Percentiles rank a stretch among this genome's conserved stretches.
phyloP scores from a whole-genome alignment of 2,329 filamentous ascomycete genomes.

The Trichoderma sp. region DNA sequence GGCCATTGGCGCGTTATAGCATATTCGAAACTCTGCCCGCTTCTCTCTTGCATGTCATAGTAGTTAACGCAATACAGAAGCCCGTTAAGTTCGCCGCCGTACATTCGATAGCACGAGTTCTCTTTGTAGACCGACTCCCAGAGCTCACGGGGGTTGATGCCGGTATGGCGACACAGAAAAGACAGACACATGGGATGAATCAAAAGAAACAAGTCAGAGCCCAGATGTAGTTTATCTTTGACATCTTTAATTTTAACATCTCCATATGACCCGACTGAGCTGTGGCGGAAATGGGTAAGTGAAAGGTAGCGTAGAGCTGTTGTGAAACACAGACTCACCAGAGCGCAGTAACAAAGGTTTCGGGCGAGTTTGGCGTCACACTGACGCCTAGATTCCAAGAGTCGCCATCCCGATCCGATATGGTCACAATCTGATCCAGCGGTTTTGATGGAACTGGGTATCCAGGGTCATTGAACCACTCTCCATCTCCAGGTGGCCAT shows the following conservation, averaged over 20 bases:
- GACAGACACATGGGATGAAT: background rate
- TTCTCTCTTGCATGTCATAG: background rate
- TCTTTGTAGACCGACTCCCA: background rate
- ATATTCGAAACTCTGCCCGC: background rate
- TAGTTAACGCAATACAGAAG: constrained; percentile 2
- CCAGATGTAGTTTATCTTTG: background rate
- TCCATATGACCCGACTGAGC: background rate
- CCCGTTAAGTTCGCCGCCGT: background rate
- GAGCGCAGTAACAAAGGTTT: background rate
- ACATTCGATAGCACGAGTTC: background rate
- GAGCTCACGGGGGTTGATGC: background rate
- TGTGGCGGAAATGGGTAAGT: background rate
- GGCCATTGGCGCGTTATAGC: background rate
- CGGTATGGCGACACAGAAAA: background rate
- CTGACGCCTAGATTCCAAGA: background rate
- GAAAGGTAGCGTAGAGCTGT: background rate
- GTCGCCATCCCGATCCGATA: background rate
- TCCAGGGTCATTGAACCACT: background rate
- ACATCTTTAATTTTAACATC: background rate
- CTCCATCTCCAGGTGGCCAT: constrained; percentile 1
- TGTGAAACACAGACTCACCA: background rate
- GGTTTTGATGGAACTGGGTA: background rate
- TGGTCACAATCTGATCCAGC: background rate
- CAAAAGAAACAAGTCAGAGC: background rate
- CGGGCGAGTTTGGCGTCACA: background rate